Evolutionary conservation across 768 basidiomycete genomes (phyloP).

Genomic region (Grammothele lineata): DNA sequence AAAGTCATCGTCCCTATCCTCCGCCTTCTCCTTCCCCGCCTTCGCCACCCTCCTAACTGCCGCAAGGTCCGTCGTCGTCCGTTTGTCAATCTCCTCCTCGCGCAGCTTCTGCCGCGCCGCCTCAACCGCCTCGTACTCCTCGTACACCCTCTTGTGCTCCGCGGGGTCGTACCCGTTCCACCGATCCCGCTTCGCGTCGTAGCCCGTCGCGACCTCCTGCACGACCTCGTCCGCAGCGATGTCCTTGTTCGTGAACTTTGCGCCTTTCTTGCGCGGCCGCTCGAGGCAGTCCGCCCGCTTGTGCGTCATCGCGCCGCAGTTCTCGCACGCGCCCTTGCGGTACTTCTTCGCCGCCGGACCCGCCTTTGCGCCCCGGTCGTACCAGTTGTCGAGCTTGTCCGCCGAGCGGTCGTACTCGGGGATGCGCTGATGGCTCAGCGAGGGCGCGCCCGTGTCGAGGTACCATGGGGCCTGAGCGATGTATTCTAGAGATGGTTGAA

Average conservation of each 20-base stretch:
- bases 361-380: conserved; percentile 78
- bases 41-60: conserved; percentile 95
- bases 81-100: conserved; percentile 98
- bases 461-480: conserved; percentile 99
- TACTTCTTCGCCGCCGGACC: conserved; percentile 96
- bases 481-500: conserved; percentile 79
- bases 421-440: conserved; percentile 90
- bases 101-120: conserved; percentile 83
- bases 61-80: conserved; percentile 87
- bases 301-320: conserved; percentile 97
- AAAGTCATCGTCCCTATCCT: conserved; percentile 83
- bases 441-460: conserved; percentile 89
- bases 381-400: conserved; percentile 84
- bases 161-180: conserved; percentile 98
- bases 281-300: conserved; percentile 90
- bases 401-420: conserved; percentile 54
- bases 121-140: conserved; percentile 93
- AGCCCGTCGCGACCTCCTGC: conserved; percentile 72
- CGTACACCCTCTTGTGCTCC: conserved; percentile 82
- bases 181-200: conserved; percentile 92
- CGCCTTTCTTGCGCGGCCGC: conserved; percentile 93
- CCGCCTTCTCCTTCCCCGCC: conserved; percentile 70
- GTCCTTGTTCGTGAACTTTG: conserved; percentile 85
- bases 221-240: conserved; percentile 91
- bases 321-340: conserved; percentile 97